Percentiles rank a stretch among this genome's conserved stretches.
Evolutionary conservation across 352 stramenopile species (phyloP).

Genomic region (Aphanomyces astaci): DNA sequence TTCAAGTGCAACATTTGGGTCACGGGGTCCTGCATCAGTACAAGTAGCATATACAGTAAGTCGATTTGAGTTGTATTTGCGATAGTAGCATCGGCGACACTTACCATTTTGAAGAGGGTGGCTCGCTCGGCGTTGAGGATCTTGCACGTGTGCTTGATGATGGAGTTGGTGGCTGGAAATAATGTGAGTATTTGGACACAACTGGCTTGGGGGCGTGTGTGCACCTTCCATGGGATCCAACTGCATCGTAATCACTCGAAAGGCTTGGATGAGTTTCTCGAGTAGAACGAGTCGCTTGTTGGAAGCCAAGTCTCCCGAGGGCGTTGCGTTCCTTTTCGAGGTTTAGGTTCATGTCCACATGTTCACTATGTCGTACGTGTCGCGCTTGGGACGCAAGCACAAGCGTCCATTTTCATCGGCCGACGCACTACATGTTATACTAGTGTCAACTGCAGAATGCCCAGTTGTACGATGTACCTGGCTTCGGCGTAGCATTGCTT

Average conservation of each 20-base stretch:
- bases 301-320: slow-evolving; percentile 8
- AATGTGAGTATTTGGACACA: neutral
- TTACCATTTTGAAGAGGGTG: slow-evolving; percentile 86
- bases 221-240: slow-evolving; percentile 65
- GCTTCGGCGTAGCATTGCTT: slow-evolving; percentile 83
- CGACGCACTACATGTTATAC: slow-evolving; percentile 39
- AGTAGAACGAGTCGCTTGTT: slow-evolving; percentile 45
- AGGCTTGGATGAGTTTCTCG: slow-evolving; percentile 75
- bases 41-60: neutral
- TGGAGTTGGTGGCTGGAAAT: slow-evolving; percentile 56
- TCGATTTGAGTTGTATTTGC: neutral
- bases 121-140: slow-evolving; percentile 85
- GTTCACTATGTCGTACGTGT: slow-evolving; percentile 4
- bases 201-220: neutral
- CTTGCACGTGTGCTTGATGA: slow-evolving; percentile 80
- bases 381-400: slow-evolving; percentile 21
- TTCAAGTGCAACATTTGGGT: slow-evolving; percentile 77
- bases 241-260: slow-evolving; percentile 69
- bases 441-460: neutral
- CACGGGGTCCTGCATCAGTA: slow-evolving; percentile 64
- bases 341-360: neutral
- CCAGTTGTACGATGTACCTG: slow-evolving; percentile 31
- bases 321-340: neutral
- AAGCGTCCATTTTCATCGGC: slow-evolving; percentile 79
- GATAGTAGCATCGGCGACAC: slow-evolving; percentile 13